Base-by-base conservation (phyloP, 148 eudicot species). In the Hydrangea macrophylla region DNA sequence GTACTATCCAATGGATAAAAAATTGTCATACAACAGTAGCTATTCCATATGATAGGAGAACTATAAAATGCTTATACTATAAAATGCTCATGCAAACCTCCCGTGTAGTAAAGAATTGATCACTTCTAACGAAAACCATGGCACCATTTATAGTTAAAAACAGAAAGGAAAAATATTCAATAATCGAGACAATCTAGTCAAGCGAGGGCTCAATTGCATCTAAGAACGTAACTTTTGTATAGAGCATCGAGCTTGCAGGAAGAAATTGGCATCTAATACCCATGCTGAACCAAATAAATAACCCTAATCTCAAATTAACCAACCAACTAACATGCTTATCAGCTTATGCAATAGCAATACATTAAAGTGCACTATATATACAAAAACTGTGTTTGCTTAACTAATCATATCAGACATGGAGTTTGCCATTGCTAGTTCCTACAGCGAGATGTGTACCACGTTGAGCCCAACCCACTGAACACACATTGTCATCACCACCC, bases 381-480 rank as follows among this genome's bases (percentile, higher is more conserved):
- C 5, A 17, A 48, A 15, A 48, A 48, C 53, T 48, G n/a, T 48
- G 0, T n/a, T 48, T 1, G 23, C 1, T 48, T 18, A 48, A 18
- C 53, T 44, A 44, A 44, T 1, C 1, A 18, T 48, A 48, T 7
- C 59, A 28, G 18, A 90, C 95, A 85, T 88, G 97, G 62, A 91
- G 81, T 75, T 86, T 86, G 37, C 97, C 96, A 65, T 70, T 75
- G 78, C 79, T 83, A 18, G 92, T 86, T 63, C 97, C 96, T 60
- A 92, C 83, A 42, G 98, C 98, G 54, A 92, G 82, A 79, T 86
- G 86, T 23, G 93, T 81, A 60, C 98, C 93, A 9, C 93, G 86
- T 62, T 85, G 90, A 62, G 97, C 96, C 97, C 96, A 92, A 58
- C 92, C 96, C 59, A 92, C 97, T 17, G 96, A 92, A 75, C 97